Base-by-base conservation (phyloP, 352 stramenopile genomes). In the Lagenidium giganteum region DNA sequence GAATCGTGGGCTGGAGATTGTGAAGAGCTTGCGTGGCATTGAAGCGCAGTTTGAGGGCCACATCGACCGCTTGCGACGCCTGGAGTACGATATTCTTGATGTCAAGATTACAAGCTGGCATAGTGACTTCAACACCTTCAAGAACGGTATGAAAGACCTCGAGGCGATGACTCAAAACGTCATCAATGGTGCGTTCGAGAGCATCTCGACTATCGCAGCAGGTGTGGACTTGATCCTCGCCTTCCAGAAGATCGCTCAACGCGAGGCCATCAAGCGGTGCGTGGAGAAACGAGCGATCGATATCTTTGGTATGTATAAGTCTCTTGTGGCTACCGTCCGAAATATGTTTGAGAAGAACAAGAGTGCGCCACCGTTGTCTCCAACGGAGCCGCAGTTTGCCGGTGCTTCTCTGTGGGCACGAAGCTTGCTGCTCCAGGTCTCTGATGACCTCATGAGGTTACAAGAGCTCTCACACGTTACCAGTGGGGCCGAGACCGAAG, bases 161-260 rank as follows among this genome's bases (percentile, higher is more conserved):
- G 94, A 98, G 43, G 92, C 93, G 1, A 97, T 97, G 91, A 96
- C 93, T 2, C 80, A 92, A 32, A 98, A 98, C 40, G 86, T 98
- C 5, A 97, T 98, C 51, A 97, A 97, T 42, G 82, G 77, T 4
- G 87, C 88, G 0, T 98, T 98, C 37, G 94, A 97, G 28, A 93
- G 75, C 36, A 64, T 97, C 7, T 90, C 85, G 6, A 95, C 86
- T 8, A 83, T 98, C 9, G 61, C 74, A 4, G 73, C 83, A 9
- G 86, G 82, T 8, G 89, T 97, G 3, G 89, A 95, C 17, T 70
- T 98, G 48, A 83, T 98, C 7, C 79, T 96, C 18, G 89, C 92
- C 17, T 98, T 98, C 50, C 78, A 93, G 57, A 84, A 76, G 34
- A 88, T 98, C 27, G 91, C 91, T n/a, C 84, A 94, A 48, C 83